These are phyloP conservation scores for Cercospora brassicicola DNA, from an alignment of 2,329 filamentous ascomycete species.

Conservation along the genomic window DNA sequence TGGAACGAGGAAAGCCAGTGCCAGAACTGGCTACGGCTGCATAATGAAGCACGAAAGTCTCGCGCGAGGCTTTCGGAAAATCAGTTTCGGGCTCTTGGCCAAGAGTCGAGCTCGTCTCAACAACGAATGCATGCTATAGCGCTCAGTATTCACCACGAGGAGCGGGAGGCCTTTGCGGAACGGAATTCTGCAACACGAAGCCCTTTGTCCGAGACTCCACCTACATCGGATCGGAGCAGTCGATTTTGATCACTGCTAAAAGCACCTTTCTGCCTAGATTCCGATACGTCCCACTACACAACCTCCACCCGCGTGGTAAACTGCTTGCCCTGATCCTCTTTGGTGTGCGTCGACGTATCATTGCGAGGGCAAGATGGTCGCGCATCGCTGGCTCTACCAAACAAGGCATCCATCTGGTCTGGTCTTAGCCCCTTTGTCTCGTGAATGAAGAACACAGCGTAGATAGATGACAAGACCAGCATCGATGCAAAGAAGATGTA, in stretches of 20 bases:
- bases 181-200: not conserved
- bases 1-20: constrained; percentile 24
- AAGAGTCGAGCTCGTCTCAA: not conserved
- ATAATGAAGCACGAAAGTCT: not conserved
- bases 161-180: not conserved
- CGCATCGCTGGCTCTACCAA: constrained; percentile 33
- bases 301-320: not conserved
- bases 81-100: not conserved
- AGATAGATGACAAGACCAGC: constrained; percentile 41
- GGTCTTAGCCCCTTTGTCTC: constrained; percentile 43
- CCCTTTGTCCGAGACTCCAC: not conserved
- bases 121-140: not conserved
- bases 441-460: constrained; percentile 45
- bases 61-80: not conserved
- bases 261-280: not conserved
- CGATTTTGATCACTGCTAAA: not conserved
- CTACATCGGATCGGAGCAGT: not conserved
- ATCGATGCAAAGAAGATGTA: constrained; percentile 46
- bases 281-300: not conserved
- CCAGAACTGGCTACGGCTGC: not conserved
- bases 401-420: constrained; percentile 43
- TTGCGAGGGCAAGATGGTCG: not conserved
- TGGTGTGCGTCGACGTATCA: not conserved
- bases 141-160: not conserved
- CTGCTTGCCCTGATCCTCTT: not conserved